Conservation (phyloP, 495 filamentous ascomycete species). For the Halenospora varia region DNA sequence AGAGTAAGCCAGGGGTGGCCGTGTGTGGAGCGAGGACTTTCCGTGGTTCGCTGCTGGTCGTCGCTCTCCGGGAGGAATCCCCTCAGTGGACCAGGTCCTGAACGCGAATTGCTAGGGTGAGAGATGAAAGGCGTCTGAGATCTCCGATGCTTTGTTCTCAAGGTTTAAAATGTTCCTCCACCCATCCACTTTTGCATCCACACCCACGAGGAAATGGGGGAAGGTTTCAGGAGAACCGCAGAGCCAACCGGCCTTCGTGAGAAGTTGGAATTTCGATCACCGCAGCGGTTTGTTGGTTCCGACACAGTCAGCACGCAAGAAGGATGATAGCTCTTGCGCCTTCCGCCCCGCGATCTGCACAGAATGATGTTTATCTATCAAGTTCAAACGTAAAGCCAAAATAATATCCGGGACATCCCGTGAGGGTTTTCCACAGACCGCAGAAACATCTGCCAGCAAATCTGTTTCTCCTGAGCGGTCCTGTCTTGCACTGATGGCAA, state of each 20-base stretch:
- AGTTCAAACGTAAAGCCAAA: no score
- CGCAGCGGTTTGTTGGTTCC: no score
- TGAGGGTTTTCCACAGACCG: no score
- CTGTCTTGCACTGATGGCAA: no score
- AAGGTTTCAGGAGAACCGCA: neutral
- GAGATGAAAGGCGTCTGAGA: constrained; percentile 15
- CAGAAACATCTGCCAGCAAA: no score
- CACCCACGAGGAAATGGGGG: neutral
- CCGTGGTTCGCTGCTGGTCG: neutral
- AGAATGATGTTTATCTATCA: no score
- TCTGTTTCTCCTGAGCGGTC: neutral
- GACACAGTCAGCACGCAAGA: no score
- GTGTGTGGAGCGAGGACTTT: neutral
- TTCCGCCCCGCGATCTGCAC: no score
- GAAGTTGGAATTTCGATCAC: neutral
- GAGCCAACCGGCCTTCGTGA: neutral
- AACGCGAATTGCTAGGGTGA: neutral
- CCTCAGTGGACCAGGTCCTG: no score
- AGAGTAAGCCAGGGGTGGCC: neutral
- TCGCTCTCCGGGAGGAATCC: no score
- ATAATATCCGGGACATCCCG: no score
- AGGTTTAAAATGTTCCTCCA: neutral
- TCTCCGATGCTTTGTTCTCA: constrained; percentile 13
- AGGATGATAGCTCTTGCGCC: no score
- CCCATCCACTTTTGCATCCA: neutral